A percentile compares a stretch with the other conserved stretches of the same genome.
Evolutionary conservation across 164 flowering plant species (phyloP).

Genomic region (Chimonanthus salicifolius): DNA sequence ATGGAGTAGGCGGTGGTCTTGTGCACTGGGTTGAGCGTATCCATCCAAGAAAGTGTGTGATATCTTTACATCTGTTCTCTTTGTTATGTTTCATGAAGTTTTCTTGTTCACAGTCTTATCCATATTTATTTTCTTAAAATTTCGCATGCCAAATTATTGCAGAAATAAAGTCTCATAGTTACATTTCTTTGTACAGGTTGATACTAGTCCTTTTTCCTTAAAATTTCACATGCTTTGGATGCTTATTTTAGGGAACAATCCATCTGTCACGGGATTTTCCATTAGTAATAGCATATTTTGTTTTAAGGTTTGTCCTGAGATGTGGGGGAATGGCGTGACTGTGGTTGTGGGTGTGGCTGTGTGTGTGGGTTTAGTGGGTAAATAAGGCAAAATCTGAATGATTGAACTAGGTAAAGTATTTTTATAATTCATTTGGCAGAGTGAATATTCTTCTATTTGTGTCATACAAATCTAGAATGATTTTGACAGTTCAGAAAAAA

Average conservation of each 20-base stretch:
- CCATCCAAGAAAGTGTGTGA: conserved; percentile 67
- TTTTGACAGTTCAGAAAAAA: not conserved
- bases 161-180: not conserved
- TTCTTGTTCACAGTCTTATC: conserved; percentile 1
- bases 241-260: not conserved
- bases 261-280: not conserved
- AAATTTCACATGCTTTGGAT: not conserved
- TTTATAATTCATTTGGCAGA: no score
- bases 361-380: no score
- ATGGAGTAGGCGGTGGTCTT: conserved; percentile 32
- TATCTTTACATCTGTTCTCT: not conserved
- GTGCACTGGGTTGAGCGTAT: conserved; percentile 77
- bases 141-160: not conserved
- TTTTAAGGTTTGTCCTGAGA: not conserved
- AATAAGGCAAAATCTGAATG: not conserved
- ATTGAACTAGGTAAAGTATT: not conserved
- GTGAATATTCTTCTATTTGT: no score
- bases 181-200: not conserved
- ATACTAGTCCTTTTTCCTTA: not conserved
- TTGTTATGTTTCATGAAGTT: conserved; percentile 1
- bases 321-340: no score
- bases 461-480: no score
- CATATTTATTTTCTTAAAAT: not conserved
- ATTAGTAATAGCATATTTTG: not conserved
- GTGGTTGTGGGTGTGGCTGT: no score